Evolutionary conservation across 257 asterid species (phyloP).

Genomic region (Forsythia viridissima): DNA sequence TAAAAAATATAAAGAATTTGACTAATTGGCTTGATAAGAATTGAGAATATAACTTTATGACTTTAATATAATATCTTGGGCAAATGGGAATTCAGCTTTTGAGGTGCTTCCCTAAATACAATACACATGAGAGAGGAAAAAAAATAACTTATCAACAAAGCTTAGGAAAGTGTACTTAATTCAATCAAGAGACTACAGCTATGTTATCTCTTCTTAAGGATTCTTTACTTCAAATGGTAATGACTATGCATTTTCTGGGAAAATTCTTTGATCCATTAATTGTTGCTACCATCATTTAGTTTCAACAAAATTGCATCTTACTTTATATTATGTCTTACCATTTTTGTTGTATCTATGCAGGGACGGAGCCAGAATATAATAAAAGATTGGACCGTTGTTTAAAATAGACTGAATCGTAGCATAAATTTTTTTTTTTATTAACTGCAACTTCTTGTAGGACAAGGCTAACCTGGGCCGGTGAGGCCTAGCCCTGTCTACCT

Average conservation of each 20-base stretch:
- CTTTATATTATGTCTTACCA: not conserved
- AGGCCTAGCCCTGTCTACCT: too few species aligned
- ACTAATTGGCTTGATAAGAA: slow-evolving; percentile 52
- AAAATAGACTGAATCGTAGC: too few species aligned
- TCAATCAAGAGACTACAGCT: slow-evolving; percentile 9
- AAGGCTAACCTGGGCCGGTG: too few species aligned
- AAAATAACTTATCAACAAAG: slow-evolving; percentile 34
- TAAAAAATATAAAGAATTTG: not conserved
- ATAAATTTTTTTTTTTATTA: too few species aligned
- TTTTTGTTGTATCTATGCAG: not conserved
- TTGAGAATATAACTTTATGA: slow-evolving; percentile 46
- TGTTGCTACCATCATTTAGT: slow-evolving; percentile 25
- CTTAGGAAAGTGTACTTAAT: slow-evolving; percentile 40
- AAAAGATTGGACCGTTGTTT: too few species aligned
- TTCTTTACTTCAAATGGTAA: slow-evolving; percentile 37
- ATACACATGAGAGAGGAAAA: slow-evolving; percentile 30
- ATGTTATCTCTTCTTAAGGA: slow-evolving; percentile 19
- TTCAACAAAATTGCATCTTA: not conserved
- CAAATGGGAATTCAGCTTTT: slow-evolving; percentile 73
- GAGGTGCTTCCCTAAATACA: slow-evolving; percentile 54
- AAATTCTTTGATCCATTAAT: slow-evolving; percentile 31
- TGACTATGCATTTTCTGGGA: slow-evolving; percentile 22
- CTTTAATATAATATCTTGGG: slow-evolving; percentile 54
- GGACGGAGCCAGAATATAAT: too few species aligned
- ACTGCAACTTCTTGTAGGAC: too few species aligned